Base-by-base conservation (phyloP, 345 rosid species). In the Trapa incisa region DNA sequence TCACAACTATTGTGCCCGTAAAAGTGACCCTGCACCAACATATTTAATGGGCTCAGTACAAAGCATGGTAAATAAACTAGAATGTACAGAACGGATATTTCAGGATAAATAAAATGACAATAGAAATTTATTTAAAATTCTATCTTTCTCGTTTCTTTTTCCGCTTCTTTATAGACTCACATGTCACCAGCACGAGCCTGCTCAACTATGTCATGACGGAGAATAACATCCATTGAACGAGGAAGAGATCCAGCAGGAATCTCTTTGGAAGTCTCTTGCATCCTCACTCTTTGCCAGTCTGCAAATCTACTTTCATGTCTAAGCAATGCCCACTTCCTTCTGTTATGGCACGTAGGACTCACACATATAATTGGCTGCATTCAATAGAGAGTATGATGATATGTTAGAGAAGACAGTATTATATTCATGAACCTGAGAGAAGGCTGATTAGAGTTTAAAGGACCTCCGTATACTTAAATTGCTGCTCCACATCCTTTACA, bases 181-280 rank as follows among this genome's bases (percentile, higher is more conserved):
- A 91, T 87, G 70, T 94, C 97, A 67, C 99, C 99, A 0, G 97
- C 99, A 75, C 99, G 86, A 67, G 97, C 97, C 79, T 89, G 91
- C 80, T 94, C 97, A 13, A 94, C 99, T 80, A 88, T 88, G 65
- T 94, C 99, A 69, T 94, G 97, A 17, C 97, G 96, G 67, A 94
- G 86, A 67, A 94, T 85, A 74, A 91, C 88, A 82, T 94, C 97
- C 80, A 94, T 71, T 33, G 97, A 94, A 65, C 99, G 77, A 13
- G 97, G 97, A 76, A 94, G 92, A 62, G 97, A 94, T 7, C 99
- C 96, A 0, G 96, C 95, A 68, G 99, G 99, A 68, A 94, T 91
- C 85, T 94, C 99, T 77, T 87, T 83, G 9, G 99, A 91, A 66
- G 96, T 88, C 84, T 94, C 99, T 78, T 94, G 99, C 97, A 94